Percentiles rank a stretch among this genome's conserved stretches.
Evolutionary conservation across 2,329 filamentous ascomycete species (phyloP).

Genomic region (Aspergillus caelatus): DNA sequence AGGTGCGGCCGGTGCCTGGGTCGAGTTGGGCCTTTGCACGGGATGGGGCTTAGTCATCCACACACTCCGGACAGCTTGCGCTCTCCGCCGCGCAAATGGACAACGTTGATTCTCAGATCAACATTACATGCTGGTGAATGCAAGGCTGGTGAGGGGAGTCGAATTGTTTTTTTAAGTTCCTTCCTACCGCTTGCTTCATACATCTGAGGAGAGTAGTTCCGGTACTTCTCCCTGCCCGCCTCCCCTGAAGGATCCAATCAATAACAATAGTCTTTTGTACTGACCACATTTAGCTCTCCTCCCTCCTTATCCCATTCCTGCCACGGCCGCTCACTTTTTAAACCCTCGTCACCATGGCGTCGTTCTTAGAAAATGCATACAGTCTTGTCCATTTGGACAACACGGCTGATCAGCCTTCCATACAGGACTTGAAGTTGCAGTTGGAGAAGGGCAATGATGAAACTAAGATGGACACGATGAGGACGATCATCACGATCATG

Average conservation of each 20-base stretch:
- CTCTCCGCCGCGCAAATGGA: slow-evolving; percentile 42
- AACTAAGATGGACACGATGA: slow-evolving; percentile 92
- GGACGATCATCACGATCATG: slow-evolving; percentile 95
- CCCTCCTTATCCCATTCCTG: slow-evolving; percentile 28
- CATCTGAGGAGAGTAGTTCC: slow-evolving; percentile 31
- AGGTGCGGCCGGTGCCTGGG: slow-evolving; percentile 10
- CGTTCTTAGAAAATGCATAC: slow-evolving; percentile 92
- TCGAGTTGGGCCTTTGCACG: slow-evolving; percentile 14
- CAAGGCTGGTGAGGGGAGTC: slow-evolving; percentile 40
- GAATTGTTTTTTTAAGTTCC: slow-evolving; percentile 32
- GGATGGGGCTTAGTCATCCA: slow-evolving; percentile 48
- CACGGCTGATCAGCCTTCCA: slow-evolving; percentile 83
- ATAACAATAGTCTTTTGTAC: slow-evolving; percentile 33
- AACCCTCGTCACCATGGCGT: slow-evolving; percentile 70
- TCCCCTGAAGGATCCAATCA: slow-evolving; percentile 16
- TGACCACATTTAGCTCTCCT: slow-evolving; percentile 38
- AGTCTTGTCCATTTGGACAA: slow-evolving; percentile 98
- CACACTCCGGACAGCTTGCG: slow-evolving; percentile 43
- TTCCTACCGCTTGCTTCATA: slow-evolving; percentile 26
- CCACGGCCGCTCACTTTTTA: slow-evolving; percentile 19
- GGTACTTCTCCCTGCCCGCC: slow-evolving; percentile 26
- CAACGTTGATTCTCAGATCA: slow-evolving; percentile 40
- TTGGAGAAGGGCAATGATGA: slow-evolving; percentile 94
- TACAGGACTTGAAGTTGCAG: slow-evolving; percentile 89
- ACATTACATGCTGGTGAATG: slow-evolving; percentile 39